phyloP scores from a whole-genome alignment of 192 early-diverging fungal genomes.

The Glomus cerebriforme region DNA sequence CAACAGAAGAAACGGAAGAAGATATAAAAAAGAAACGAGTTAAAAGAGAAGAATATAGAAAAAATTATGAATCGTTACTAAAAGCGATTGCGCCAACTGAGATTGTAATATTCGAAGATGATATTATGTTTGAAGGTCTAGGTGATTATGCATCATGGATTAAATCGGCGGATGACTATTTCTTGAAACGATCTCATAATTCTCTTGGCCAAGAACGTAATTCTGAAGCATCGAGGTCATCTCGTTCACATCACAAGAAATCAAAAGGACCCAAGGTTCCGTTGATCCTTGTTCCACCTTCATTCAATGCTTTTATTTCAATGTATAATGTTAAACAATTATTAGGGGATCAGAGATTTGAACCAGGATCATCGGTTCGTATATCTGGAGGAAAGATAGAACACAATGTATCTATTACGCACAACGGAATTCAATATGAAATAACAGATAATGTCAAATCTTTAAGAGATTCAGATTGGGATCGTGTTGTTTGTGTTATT shows the following conservation, averaged over 20 bases:
- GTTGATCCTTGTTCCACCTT: neutral
- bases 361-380: slow-evolving; percentile 62
- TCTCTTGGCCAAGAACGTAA: neutral
- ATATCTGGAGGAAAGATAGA: slow-evolving; percentile 70
- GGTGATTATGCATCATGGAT: neutral
- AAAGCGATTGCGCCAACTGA: neutral
- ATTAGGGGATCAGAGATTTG: slow-evolving; percentile 73
- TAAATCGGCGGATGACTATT: neutral
- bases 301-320: slow-evolving; percentile 64
- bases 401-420: slow-evolving; percentile 66
- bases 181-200: neutral
- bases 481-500: slow-evolving; percentile 87
- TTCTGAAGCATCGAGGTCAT: neutral
- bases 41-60: neutral
- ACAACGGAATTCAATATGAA: slow-evolving; percentile 64
- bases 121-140: neutral
- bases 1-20: neutral
- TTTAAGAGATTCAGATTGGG: slow-evolving; percentile 80
- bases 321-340: slow-evolving; percentile 90
- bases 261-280: neutral
- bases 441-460: slow-evolving; percentile 78
- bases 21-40: neutral
- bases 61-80: neutral
- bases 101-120: neutral
- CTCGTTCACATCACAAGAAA: neutral